A percentile compares a stretch with the other conserved stretches of the same genome.
phyloP scores from a whole-genome alignment of 306 rosid genomes.

The Betula pendula region DNA sequence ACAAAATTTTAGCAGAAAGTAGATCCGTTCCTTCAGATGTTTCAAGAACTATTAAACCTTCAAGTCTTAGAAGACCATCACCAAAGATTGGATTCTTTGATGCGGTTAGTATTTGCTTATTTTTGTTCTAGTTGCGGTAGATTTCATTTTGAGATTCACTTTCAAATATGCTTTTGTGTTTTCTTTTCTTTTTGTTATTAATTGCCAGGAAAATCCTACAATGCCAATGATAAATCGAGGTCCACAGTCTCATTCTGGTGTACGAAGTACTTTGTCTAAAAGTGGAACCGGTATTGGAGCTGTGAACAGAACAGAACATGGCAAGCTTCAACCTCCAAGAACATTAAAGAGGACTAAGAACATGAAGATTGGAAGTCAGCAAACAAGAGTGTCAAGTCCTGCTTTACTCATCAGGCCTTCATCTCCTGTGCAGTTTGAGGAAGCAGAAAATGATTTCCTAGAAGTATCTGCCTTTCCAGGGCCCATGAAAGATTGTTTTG shows the following conservation, averaged over 20 bases:
- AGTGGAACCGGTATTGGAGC: constrained; percentile 12
- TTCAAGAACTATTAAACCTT: constrained; percentile 37
- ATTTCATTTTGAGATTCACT: background rate
- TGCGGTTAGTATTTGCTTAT: constrained; percentile 35
- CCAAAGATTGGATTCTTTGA: constrained; percentile 55
- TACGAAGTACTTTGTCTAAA: constrained; percentile 4
- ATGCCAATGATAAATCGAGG: constrained; percentile 8
- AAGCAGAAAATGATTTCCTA: background rate
- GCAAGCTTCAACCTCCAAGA: constrained; percentile 27
- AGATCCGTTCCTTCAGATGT: constrained; percentile 17
- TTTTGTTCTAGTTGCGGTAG: background rate
- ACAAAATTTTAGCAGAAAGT: constrained; percentile 1
- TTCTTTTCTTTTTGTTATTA: background rate
- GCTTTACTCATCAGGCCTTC: background rate
- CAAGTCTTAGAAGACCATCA: constrained; percentile 51
- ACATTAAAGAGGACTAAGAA: background rate
- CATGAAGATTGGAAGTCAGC: constrained; percentile 1
- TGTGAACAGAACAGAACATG: constrained; percentile 15
- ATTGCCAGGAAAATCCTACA: constrained; percentile 38
- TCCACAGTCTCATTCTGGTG: constrained; percentile 11
- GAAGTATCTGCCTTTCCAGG: background rate
- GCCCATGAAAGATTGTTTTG: background rate
- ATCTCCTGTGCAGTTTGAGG: background rate
- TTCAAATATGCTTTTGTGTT: background rate
- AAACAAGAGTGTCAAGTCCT: constrained; percentile 5